These are phyloP conservation scores for Posidonia oceanica DNA, from an alignment of 116 monocot species.

Conservation along the genomic window DNA sequence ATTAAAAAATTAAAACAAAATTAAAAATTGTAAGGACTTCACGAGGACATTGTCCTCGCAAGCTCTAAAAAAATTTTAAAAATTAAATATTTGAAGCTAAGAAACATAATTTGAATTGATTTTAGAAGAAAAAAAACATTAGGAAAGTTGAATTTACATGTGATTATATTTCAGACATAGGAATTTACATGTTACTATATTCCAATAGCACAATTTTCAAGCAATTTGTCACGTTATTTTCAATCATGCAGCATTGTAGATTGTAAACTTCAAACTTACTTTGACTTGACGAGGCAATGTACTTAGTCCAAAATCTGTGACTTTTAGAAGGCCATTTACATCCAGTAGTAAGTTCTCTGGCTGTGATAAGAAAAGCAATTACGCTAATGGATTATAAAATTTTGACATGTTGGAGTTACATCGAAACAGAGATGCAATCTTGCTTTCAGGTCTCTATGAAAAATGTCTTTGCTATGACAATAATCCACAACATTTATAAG, in stretches of 20 bases:
- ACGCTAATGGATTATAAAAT: neutral
- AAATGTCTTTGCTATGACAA: slow-evolving; percentile 87
- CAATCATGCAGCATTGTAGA: neutral
- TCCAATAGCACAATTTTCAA: neutral
- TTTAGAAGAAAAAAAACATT: too few species aligned
- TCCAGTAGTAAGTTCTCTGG: slow-evolving; percentile 78
- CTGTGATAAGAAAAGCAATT: slow-evolving; percentile 12
- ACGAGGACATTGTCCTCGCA: too few species aligned
- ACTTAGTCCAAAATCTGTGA: slow-evolving; percentile 90
- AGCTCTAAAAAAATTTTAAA: too few species aligned
- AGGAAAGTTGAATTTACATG: too few species aligned
- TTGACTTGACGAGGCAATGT: slow-evolving; percentile 81
- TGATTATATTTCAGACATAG: too few species aligned
- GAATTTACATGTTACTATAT: too few species aligned
- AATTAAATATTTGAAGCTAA: too few species aligned
- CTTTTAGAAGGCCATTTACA: slow-evolving; percentile 52
- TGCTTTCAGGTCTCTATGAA: slow-evolving; percentile 85
- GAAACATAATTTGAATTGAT: too few species aligned
- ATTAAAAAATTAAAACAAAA: too few species aligned
- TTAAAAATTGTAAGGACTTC: too few species aligned
- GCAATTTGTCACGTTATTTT: neutral
- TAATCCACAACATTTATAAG: too few species aligned
- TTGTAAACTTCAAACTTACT: slow-evolving; percentile 20
- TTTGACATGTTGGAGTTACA: neutral
- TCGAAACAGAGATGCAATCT: slow-evolving; percentile 1